These are phyloP conservation scores for Cerrena zonata DNA, from an alignment of 1,284 basidiomycete genomes.

Conservation along the genomic window DNA sequence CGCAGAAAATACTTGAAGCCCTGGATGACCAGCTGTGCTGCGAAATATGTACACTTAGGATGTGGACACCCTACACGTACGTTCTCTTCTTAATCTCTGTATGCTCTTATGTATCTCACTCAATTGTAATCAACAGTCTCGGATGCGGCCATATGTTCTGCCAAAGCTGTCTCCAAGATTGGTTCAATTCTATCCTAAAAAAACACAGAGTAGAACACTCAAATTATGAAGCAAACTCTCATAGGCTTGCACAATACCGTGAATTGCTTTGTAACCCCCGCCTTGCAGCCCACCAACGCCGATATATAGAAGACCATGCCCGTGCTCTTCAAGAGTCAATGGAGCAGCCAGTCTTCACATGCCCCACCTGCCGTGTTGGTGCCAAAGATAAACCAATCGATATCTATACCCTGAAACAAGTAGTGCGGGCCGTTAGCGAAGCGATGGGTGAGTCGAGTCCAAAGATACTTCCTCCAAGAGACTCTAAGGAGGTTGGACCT, in stretches of 20 bases:
- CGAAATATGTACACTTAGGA: constrained; percentile 53
- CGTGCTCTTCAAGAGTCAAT: constrained; percentile 15
- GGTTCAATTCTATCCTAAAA: constrained; percentile 52
- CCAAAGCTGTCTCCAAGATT: constrained; percentile 54
- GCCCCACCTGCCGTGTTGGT: constrained; percentile 55
- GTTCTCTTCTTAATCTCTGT: constrained; percentile 21
- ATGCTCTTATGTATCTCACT: neutral
- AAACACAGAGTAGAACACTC: constrained; percentile 48
- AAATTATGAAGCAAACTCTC: constrained; percentile 31
- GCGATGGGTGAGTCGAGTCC: constrained; percentile 44
- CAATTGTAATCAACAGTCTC: constrained; percentile 34
- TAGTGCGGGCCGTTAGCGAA: constrained; percentile 43
- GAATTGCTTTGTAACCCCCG: constrained; percentile 16
- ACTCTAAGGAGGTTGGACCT: constrained; percentile 21
- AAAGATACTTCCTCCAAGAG: constrained; percentile 16
- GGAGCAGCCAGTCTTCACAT: constrained; percentile 49
- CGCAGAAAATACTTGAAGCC: constrained; percentile 32
- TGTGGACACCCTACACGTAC: constrained; percentile 63
- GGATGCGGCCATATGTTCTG: constrained; percentile 70
- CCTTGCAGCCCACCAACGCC: constrained; percentile 16
- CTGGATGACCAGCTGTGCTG: constrained; percentile 54
- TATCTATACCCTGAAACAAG: constrained; percentile 52
- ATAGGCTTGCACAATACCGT: constrained; percentile 13
- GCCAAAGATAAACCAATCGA: constrained; percentile 49
- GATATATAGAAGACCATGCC: constrained; percentile 21